Base-by-base conservation (phyloP, 805 yeast species). In the Lachancea dasiensis region DNA sequence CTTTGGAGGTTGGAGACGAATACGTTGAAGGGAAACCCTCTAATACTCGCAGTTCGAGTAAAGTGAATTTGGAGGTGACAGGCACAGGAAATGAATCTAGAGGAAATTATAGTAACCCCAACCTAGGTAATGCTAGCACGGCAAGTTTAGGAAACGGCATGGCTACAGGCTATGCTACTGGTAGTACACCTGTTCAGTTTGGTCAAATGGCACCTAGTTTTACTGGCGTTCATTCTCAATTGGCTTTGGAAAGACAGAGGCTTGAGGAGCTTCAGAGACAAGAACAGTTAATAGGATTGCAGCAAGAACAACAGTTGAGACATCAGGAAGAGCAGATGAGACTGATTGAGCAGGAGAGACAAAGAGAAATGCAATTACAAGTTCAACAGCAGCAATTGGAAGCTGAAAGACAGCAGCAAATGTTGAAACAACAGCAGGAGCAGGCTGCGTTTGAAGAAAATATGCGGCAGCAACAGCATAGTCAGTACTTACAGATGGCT, bases 351-450 rank as follows among this genome's bases (percentile, higher is more conserved):
- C 75, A 71, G 41, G 78, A 81, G 46, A 75, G 77, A 35, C 85
- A 82, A 47, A 65, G 70, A 5, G 86, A 80, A 53, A 65, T 79
- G 25, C 69, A 72, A 35, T 75, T 71, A 36, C 92, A 83, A 57
- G 82, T 82, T 47, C 79, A 79, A 49, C 89, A 84, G 56, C 87
- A 73, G 45, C 76, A 81, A 49, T 92, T 86, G 57, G 95, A 85
- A 62, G 67, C 70, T 35, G 74, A 70, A 43, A 85, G 82, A 50
- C 46, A 40, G 22, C 73, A 79, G 46, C 77, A 82, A 51, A 94
- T 86, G 55, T 89, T 82, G 60, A 69, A 72, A 38, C 74, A 70
- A 42, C 79, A 77, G 49, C 77, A 78, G 40, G 89, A 83, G 60
- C 70, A 36, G 19, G 39, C 34, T 3, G 8, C 21, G 14, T 36